A percentile compares a stretch with the other conserved stretches of the same genome.
These are phyloP conservation scores for Pleurotus salmoneostramineus DNA, from an alignment of 768 basidiomycete species.

Conservation along the genomic window DNA sequence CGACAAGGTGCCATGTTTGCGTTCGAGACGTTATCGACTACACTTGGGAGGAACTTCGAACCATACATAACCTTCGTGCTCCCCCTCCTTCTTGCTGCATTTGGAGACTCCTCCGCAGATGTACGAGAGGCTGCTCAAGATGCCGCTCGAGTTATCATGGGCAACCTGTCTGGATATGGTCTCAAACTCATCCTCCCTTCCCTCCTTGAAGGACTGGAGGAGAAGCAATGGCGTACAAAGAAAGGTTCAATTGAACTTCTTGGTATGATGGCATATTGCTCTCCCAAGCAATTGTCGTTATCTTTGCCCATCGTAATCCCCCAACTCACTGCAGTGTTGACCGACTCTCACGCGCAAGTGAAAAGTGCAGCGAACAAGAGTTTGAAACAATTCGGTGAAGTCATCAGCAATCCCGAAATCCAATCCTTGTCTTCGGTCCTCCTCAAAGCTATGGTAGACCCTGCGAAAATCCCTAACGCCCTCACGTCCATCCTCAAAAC, in stretches of 20 bases:
- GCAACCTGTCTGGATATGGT: slow-evolving; percentile 88
- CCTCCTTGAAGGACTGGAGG: slow-evolving; percentile 85
- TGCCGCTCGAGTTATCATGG: slow-evolving; percentile 92
- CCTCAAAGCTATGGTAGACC: slow-evolving; percentile 94
- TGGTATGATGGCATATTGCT: slow-evolving; percentile 99
- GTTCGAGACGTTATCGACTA: slow-evolving; percentile 85
- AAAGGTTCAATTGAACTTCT: slow-evolving; percentile 95
- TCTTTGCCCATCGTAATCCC: slow-evolving; percentile 97
- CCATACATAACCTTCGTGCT: slow-evolving; percentile 85
- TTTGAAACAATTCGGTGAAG: slow-evolving; percentile 97
- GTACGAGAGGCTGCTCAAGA: slow-evolving; percentile 94
- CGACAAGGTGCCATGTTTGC: slow-evolving; percentile 95
- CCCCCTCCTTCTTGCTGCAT: slow-evolving; percentile 76
- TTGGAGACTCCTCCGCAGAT: slow-evolving; percentile 83
- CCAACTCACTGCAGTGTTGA: slow-evolving; percentile 89
- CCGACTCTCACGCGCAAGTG: slow-evolving; percentile 97
- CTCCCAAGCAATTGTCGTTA: slow-evolving; percentile 89
- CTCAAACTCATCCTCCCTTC: slow-evolving; percentile 94
- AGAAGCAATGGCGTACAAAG: slow-evolving; percentile 98
- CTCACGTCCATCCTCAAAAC: slow-evolving; percentile 86
- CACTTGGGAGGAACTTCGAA: slow-evolving; percentile 88
- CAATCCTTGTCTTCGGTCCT: slow-evolving; percentile 85
- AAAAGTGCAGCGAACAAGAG: slow-evolving; percentile 90
- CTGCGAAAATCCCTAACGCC: slow-evolving; percentile 83
- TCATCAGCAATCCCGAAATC: slow-evolving; percentile 97